phyloP scores from a whole-genome alignment of 2,329 filamentous ascomycete genomes.

The Colletotrichum sp. region DNA sequence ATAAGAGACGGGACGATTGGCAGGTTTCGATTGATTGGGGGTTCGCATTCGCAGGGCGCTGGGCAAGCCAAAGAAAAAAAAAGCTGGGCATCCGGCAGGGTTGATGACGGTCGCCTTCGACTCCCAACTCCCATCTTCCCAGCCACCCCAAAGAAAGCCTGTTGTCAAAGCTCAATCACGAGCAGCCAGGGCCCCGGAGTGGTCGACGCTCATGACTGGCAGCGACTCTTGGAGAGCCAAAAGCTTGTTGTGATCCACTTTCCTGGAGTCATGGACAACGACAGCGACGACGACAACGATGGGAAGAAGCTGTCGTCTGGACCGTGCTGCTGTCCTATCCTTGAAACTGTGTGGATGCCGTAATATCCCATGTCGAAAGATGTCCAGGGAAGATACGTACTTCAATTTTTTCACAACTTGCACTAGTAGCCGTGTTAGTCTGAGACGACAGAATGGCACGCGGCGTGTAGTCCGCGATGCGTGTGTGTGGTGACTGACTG shows the following conservation, averaged over 20 bases:
- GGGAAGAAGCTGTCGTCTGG: background rate
- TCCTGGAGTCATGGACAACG: conserved; percentile 8
- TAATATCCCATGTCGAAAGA: background rate
- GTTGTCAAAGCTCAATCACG: conserved; percentile 12
- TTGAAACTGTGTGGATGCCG: conserved; percentile 8
- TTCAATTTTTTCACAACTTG: background rate
- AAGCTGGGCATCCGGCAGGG: background rate
- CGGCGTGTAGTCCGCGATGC: background rate
- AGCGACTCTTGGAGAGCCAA: conserved; percentile 12
- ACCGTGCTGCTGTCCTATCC: background rate
- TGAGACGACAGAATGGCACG: background rate
- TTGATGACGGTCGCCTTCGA: background rate
- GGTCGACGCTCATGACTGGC: conserved; percentile 13
- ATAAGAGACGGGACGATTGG: conserved; percentile 12
- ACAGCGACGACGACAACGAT: background rate
- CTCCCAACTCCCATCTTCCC: background rate
- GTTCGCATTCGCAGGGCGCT: background rate
- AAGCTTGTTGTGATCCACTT: conserved; percentile 23
- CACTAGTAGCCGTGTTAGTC: background rate
- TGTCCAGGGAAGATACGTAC: conserved; percentile 8
- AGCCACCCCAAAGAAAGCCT: background rate
- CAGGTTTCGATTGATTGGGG: background rate
- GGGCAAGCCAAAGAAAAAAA: background rate
- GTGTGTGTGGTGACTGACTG: background rate
- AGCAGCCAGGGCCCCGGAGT: background rate